phyloP scores from a whole-genome alignment of 225 moss, liverwort and hornwort species.

The Physcomitrellopsis africana region DNA sequence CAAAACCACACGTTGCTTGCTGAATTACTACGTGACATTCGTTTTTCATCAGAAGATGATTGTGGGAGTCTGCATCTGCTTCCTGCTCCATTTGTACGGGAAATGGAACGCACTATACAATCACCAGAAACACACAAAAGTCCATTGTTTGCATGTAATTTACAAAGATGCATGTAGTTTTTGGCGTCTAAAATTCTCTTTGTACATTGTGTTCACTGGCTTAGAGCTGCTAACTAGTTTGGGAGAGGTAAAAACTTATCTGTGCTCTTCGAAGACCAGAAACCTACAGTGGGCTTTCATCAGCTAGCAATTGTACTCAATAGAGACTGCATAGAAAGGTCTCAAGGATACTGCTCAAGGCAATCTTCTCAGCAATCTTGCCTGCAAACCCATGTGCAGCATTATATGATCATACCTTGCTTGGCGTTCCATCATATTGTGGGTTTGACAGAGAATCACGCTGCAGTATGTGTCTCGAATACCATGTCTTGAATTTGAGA shows the following conservation, averaged over 20 bases:
- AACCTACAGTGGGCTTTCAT: neutral
- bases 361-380: neutral
- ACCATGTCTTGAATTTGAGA: slow-evolving; percentile 3
- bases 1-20: no score
- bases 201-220: neutral
- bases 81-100: neutral
- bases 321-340: neutral
- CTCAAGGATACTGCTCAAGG: slow-evolving; percentile 3
- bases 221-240: no score
- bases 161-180: neutral
- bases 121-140: neutral
- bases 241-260: slow-evolving; percentile 1
- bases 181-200: neutral
- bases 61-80: no score
- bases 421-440: neutral
- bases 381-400: neutral
- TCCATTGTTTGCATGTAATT: neutral
- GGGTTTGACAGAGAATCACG: neutral
- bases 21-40: no score
- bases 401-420: neutral
- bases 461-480: neutral
- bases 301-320: neutral
- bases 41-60: no score
- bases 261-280: slow-evolving; percentile 1
- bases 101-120: neutral